Evolutionary conservation across 1,284 basidiomycete genomes (phyloP), one percentile per base, ranked within the genome.

Genomic region (Leccinum griseonigrum): DNA sequence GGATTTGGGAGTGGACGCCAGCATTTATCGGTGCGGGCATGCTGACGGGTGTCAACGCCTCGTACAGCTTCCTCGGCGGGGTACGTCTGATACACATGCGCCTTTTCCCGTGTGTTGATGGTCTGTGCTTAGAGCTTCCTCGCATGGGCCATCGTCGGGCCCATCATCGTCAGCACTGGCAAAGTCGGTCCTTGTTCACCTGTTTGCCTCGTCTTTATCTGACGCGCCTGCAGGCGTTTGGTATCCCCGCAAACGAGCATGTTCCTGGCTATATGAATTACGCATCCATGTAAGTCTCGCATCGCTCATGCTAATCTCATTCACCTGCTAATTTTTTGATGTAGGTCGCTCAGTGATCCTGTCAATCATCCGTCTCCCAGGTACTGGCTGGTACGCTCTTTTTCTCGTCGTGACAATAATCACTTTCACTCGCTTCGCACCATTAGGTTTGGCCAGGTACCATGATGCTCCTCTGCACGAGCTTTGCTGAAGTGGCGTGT

Each of bases 21-120:
- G 87, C 87, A 14, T 90, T 89, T 78, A 80, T 84, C 62, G 87
- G 86, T 61, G 85, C 83, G 59, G 87, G 87, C 56, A 85, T 88
- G 81, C 79, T 90, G 52, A 82, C 81, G 59, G 86, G 87, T 60
- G 72, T 86, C 66, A 90, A 88, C 66, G 84, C 87, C 8, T 84
- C 83, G 46, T 85, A 81, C 78, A 87, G 85, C 67, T 89, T 88
- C 79, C 79, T 67, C 46, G 54, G 65, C 7, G 65, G 65, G 2
- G 82, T 83, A 67, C 61, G 80, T 58, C 28, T 34, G 13, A 22
- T 34, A 36, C n/a, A 4, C 36, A 26, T 53, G 13, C 38, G 14
- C n/a, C 18, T 46, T 54, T 54, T 46, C 56, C 31, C 14, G 8
- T 54, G 32, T 34, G 5, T 36, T 53, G 26, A 51, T 4, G 26